Conservation (phyloP, 352 stramenopile genomes). For the Globisporangium nunn region DNA sequence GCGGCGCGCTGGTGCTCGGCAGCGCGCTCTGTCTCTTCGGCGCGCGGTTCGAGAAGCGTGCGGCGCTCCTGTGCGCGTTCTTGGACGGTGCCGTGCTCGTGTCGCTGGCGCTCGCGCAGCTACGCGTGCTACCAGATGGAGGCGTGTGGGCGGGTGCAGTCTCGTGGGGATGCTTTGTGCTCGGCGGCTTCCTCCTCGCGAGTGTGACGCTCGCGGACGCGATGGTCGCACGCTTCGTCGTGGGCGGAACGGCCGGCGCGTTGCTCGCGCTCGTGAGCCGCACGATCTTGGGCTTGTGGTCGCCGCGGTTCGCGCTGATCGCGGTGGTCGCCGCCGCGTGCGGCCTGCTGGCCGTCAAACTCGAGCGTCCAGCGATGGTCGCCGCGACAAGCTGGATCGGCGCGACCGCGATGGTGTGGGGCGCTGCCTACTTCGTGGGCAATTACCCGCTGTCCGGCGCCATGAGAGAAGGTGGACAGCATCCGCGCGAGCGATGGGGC, state of each 20-base stretch:
- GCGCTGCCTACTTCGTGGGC: constrained; percentile 26
- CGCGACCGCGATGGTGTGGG: constrained; percentile 18
- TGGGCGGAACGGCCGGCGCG: constrained; percentile 25
- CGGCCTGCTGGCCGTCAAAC: constrained; percentile 4
- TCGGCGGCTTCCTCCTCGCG: constrained; percentile 23
- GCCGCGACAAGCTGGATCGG: constrained; percentile 24
- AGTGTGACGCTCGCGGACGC: constrained; percentile 18
- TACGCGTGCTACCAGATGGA: constrained; percentile 4
- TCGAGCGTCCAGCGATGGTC: constrained; percentile 10
- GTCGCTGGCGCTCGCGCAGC: constrained; percentile 11
- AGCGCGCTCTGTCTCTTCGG: constrained; percentile 9
- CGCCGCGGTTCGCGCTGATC: background rate
- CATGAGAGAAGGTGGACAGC: constrained; percentile 8
- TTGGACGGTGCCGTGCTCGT: constrained; percentile 15
- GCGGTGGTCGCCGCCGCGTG: background rate
- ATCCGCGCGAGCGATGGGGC: constrained; percentile 20
- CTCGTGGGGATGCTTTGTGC: constrained; percentile 35
- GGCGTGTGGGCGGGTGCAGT: constrained; percentile 18
- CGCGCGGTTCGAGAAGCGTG: constrained; percentile 11
- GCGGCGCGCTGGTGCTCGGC: constrained; percentile 12
- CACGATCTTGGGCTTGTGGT: constrained; percentile 20
- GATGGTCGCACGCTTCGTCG: constrained; percentile 15
- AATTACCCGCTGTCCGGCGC: constrained; percentile 17
- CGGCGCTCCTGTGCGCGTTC: constrained; percentile 19
- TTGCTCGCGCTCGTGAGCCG: constrained; percentile 25